Percentiles rank a stretch among this genome's conserved stretches.
These are phyloP conservation scores for Phialophora verrucosa DNA, from an alignment of 2,329 filamentous ascomycete species.

Conservation along the genomic window DNA sequence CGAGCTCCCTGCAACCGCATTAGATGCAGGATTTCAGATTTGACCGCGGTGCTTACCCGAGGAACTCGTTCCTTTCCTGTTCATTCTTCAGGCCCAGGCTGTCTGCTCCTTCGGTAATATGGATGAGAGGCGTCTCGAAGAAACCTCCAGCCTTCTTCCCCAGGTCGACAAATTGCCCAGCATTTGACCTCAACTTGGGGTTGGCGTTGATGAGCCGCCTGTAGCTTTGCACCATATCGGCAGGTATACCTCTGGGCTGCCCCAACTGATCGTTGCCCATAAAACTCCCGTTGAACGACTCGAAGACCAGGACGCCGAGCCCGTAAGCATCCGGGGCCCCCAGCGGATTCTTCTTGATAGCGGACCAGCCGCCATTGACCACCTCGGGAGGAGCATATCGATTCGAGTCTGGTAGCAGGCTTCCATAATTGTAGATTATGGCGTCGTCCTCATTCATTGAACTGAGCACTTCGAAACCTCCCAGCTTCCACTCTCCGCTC, in stretches of 20 bases:
- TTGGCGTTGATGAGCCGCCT: conserved; percentile 86
- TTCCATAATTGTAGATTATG: conserved; percentile 88
- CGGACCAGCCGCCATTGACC: conserved; percentile 85
- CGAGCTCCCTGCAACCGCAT: conserved; percentile 65
- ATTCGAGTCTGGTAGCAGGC: conserved; percentile 80
- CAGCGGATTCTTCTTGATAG: conserved; percentile 80
- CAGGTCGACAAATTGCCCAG: conserved; percentile 87
- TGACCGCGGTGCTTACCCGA: conserved; percentile 62
- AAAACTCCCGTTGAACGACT: conserved; percentile 89
- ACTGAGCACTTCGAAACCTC: conserved; percentile 90
- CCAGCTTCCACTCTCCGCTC: conserved; percentile 97
- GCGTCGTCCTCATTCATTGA: conserved; percentile 96
- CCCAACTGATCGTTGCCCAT: conserved; percentile 76
- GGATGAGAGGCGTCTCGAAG: conserved; percentile 91
- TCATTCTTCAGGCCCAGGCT: conserved; percentile 88
- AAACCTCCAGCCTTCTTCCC: conserved; percentile 81
- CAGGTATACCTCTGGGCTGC: conserved; percentile 83
- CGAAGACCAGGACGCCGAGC: conserved; percentile 81
- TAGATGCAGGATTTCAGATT: conserved; percentile 32
- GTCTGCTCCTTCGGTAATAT: conserved; percentile 89
- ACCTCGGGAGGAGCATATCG: conserved; percentile 89
- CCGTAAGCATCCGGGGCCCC: conserved; percentile 86
- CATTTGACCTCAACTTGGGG: conserved; percentile 83
- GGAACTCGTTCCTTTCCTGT: conserved; percentile 80
- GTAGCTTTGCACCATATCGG: conserved; percentile 88